phyloP scores from a whole-genome alignment of 2,329 filamentous ascomycete genomes.

The Nannizzia gypsea region DNA sequence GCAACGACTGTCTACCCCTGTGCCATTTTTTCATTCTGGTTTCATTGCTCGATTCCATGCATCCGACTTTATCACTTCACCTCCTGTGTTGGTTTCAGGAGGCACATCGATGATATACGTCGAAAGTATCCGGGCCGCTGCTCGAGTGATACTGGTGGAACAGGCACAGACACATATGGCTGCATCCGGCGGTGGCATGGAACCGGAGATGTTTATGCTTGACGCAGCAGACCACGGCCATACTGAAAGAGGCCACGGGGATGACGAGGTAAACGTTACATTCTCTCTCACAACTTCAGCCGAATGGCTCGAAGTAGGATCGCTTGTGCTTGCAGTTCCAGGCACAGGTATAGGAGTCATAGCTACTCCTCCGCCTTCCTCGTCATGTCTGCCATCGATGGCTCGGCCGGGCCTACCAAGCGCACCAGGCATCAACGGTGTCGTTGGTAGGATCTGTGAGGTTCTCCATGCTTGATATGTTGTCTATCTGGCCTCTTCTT shows the following conservation, averaged over 20 bases:
- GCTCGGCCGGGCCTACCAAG: conserved; percentile 33
- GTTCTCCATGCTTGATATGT: conserved; percentile 16
- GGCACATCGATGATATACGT: conserved; percentile 62
- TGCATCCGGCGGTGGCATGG: conserved; percentile 17
- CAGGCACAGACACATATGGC: conserved; percentile 16
- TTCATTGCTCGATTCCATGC: conserved; percentile 61
- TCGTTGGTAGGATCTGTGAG: conserved; percentile 41
- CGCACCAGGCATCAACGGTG: conserved; percentile 46
- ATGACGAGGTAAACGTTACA: conserved; percentile 34
- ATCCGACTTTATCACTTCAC: conserved; percentile 37
- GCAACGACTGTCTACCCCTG: conserved; percentile 16
- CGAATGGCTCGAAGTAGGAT: conserved; percentile 47
- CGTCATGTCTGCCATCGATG: conserved; percentile 19
- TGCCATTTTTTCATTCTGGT: conserved; percentile 44
- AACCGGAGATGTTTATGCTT: conserved; percentile 35
- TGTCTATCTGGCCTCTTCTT: neutral
- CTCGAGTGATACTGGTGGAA: conserved; percentile 54
- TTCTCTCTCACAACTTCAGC: conserved; percentile 47
- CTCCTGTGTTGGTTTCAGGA: conserved; percentile 45
- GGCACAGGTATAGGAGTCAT: conserved; percentile 39
- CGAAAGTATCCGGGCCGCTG: conserved; percentile 72
- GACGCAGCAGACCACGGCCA: conserved; percentile 22
- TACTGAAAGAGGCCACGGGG: conserved; percentile 4
- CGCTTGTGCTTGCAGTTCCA: conserved; percentile 49
- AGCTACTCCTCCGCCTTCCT: conserved; percentile 23